A percentile compares a stretch with the other conserved stretches of the same genome.
phyloP scores from a whole-genome alignment of 2,329 filamentous ascomycete genomes.

The Arthroderma sp. region DNA sequence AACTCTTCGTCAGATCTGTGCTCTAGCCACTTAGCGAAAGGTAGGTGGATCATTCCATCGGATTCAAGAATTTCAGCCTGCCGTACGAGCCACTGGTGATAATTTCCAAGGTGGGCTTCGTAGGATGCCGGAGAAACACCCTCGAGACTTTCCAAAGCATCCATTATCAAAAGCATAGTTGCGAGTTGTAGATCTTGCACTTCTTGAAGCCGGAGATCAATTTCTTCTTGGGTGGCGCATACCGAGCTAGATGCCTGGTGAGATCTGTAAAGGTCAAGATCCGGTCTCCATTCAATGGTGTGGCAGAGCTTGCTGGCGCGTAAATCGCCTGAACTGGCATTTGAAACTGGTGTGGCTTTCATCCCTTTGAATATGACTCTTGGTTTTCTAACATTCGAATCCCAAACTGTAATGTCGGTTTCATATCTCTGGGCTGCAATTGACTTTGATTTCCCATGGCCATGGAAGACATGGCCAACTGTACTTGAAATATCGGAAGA shows the following conservation, averaged over 20 bases:
- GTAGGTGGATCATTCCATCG: conserved; percentile 15
- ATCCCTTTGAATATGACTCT: conserved; percentile 7
- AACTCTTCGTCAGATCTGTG: conserved; percentile 10
- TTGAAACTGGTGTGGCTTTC: conserved; percentile 2
- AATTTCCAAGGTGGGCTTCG: conserved; percentile 18
- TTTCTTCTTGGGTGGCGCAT: conserved; percentile 1
- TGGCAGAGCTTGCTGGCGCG: conserved; percentile 13
- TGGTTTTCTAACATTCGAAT: conserved; percentile 8
- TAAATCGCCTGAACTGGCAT: not conserved
- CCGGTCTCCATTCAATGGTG: conserved; percentile 17
- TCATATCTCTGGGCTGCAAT: conserved; percentile 14
- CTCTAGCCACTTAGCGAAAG: conserved; percentile 13
- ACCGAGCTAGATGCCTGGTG: conserved; percentile 9
- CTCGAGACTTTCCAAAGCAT: conserved; percentile 16
- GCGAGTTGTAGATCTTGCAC: conserved; percentile 16
- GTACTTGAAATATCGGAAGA: conserved; percentile 15
- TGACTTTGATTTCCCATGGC: conserved; percentile 14
- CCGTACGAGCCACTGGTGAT: conserved; percentile 19
- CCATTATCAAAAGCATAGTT: conserved; percentile 17
- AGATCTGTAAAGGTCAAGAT: conserved; percentile 14
- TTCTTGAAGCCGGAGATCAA: not conserved
- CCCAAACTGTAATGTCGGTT: conserved; percentile 18
- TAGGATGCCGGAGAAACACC: conserved; percentile 9
- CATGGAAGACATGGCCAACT: conserved; percentile 13
- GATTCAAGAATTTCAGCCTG: conserved; percentile 10